These are phyloP conservation scores for Cylindrotheca closterium DNA, from an alignment of 108 stramenopile species.

Conservation along the genomic window DNA sequence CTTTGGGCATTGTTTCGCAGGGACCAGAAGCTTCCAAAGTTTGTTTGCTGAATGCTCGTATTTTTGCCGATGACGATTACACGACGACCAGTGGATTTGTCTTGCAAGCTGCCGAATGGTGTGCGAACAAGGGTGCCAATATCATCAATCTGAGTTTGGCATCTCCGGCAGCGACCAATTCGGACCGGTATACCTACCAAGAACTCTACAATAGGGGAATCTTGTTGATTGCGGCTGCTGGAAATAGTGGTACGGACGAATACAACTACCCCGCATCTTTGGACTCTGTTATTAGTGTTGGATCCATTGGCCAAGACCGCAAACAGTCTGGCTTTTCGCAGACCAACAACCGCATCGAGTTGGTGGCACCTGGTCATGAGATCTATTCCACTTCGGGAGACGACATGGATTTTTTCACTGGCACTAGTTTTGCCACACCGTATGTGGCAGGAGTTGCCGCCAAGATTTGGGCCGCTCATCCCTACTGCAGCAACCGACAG, in stretches of 20 bases:
- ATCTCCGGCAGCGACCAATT: neutral
- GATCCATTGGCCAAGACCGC: constrained; percentile 10
- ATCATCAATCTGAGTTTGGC: constrained; percentile 54
- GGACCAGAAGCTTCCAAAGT: constrained; percentile 2
- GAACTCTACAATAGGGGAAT: constrained; percentile 1
- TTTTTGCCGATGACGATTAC: neutral
- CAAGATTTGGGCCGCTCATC: constrained; percentile 43
- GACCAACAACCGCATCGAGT: constrained; percentile 45
- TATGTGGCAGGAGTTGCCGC: constrained; percentile 78
- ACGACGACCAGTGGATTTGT: constrained; percentile 21
- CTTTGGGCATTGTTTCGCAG: constrained; percentile 44
- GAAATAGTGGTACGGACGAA: constrained; percentile 38
- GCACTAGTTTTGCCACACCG: constrained; percentile 66
- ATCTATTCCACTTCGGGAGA: constrained; percentile 16
- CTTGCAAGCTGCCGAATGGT: constrained; percentile 34
- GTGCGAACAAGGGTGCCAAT: constrained; percentile 40
- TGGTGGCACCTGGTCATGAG: constrained; percentile 52
- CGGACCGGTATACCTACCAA: neutral
- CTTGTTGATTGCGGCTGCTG: constrained; percentile 56
- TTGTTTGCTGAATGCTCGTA: constrained; percentile 34
- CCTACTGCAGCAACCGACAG: constrained; percentile 44
- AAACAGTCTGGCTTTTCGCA: constrained; percentile 9
- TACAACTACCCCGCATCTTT: constrained; percentile 51
- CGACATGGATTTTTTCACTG: constrained; percentile 4
- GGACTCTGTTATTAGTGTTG: constrained; percentile 47